These are phyloP conservation scores for Galerina marginata DNA, from an alignment of 768 basidiomycete genomes.

Conservation along the genomic window DNA sequence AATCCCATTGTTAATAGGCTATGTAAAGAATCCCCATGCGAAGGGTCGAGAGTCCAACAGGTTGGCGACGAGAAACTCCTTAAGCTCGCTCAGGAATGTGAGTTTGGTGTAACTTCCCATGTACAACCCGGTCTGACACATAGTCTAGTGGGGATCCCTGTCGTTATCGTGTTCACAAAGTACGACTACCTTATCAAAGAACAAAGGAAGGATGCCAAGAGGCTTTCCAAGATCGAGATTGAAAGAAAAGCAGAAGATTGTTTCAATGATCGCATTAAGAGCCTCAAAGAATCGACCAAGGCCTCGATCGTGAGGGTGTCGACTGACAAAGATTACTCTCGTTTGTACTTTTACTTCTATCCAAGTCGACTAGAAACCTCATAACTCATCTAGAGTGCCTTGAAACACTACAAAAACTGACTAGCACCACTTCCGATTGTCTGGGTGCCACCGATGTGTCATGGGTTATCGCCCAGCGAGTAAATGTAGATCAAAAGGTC, in stretches of 20 bases:
- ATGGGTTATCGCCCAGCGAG: not conserved
- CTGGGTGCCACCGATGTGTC: not conserved
- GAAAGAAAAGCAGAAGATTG: not conserved
- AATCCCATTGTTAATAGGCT: not conserved
- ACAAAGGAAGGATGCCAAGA: not conserved
- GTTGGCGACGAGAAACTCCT: not conserved
- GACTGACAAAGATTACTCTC: not conserved
- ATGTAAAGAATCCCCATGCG: not conserved
- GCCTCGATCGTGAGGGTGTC: not conserved
- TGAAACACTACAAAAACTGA: not conserved
- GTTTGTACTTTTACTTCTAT: not conserved
- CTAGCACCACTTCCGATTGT: not conserved
- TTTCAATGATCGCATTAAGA: not conserved
- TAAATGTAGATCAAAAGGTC: not conserved
- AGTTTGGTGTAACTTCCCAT: not conserved
- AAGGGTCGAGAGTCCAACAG: not conserved
- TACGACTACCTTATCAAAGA: constrained; percentile 28
- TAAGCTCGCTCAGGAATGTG: not conserved
- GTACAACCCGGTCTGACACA: too few relatives aligned
- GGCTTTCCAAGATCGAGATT: not conserved
- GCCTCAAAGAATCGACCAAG: not conserved
- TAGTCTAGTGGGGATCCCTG: constrained; percentile 18
- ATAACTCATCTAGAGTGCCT: not conserved
- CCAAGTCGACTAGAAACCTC: not conserved
- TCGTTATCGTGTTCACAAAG: constrained; percentile 37